These are phyloP conservation scores for Triglochin maritima DNA, from an alignment of 106 monocot species.

Conservation along the genomic window DNA sequence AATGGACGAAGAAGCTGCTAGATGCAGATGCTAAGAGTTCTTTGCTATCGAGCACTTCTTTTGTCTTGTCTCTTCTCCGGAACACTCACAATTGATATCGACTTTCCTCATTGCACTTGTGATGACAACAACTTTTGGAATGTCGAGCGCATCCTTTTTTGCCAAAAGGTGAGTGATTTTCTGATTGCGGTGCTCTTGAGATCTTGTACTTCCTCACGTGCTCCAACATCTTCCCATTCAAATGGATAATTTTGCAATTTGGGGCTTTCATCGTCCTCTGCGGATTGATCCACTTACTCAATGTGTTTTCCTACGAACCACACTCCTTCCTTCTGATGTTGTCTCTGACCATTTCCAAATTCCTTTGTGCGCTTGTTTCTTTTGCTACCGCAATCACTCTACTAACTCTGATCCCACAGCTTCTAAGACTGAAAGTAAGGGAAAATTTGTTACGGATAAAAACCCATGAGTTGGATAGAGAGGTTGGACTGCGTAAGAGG, in stretches of 20 bases:
- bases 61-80: no score
- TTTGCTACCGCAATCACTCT: constrained; percentile 36
- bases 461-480: constrained; percentile 10
- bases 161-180: constrained; percentile 38
- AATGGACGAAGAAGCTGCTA: no score
- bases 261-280: constrained; percentile 37
- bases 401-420: constrained; percentile 34
- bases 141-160: constrained; percentile 22
- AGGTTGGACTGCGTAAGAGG: constrained; percentile 14
- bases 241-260: constrained; percentile 43
- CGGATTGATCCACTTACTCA: constrained; percentile 36
- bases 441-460: constrained; percentile 12
- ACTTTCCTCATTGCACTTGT: no score
- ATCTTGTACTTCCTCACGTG: constrained; percentile 40
- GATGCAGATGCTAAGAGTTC: no score
- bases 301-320: constrained; percentile 34
- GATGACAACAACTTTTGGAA: constrained; percentile 3
- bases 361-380: constrained; percentile 40
- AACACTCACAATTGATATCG: no score
- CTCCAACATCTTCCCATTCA: constrained; percentile 39
- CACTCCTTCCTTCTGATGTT: constrained; percentile 37
- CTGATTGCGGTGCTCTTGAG: constrained; percentile 32
- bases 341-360: constrained; percentile 30
- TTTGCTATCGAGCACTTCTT: no score
- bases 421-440: constrained; percentile 13